A percentile compares a stretch with the other conserved stretches of the same genome.
These are phyloP conservation scores for Globisporangium paroecandrum DNA, from an alignment of 352 stramenopile species.

Conservation along the genomic window DNA sequence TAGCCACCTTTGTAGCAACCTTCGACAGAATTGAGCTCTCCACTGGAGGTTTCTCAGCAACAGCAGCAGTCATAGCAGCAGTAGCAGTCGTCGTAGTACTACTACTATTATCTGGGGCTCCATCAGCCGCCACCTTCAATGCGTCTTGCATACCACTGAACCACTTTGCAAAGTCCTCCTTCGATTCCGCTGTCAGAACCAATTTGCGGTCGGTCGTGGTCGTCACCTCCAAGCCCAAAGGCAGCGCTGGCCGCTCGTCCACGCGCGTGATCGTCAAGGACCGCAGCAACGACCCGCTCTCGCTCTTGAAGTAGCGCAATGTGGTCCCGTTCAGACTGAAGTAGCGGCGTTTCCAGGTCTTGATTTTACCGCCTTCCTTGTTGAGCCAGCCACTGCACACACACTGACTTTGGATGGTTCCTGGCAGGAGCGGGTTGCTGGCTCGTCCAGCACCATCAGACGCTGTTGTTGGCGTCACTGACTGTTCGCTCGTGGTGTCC, in stretches of 20 bases:
- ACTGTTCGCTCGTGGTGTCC: constrained; percentile 6
- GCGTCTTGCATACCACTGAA: constrained; percentile 20
- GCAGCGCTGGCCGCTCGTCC: constrained; percentile 26
- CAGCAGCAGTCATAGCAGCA: background rate
- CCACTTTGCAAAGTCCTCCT: constrained; percentile 67
- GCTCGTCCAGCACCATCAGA: background rate
- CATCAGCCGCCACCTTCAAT: constrained; percentile 32
- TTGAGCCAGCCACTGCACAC: constrained; percentile 61
- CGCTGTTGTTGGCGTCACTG: background rate
- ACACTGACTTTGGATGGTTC: background rate
- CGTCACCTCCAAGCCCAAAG: constrained; percentile 44
- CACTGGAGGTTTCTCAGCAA: background rate
- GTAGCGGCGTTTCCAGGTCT: constrained; percentile 74
- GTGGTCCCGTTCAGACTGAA: constrained; percentile 69
- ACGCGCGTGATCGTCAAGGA: constrained; percentile 42
- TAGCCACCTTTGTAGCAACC: background rate
- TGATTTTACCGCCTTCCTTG: constrained; percentile 61
- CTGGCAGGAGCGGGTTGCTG: background rate
- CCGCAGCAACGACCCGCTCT: constrained; percentile 47
- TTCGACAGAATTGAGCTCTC: constrained; percentile 1
- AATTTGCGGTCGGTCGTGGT: constrained; percentile 46
- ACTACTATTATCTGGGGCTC: background rate
- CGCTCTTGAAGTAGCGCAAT: constrained; percentile 77
- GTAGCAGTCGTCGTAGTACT: background rate
- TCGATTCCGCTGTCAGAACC: constrained; percentile 56